phyloP scores from a whole-genome alignment of 306 rosid genomes.

The Trifolium pratense region DNA sequence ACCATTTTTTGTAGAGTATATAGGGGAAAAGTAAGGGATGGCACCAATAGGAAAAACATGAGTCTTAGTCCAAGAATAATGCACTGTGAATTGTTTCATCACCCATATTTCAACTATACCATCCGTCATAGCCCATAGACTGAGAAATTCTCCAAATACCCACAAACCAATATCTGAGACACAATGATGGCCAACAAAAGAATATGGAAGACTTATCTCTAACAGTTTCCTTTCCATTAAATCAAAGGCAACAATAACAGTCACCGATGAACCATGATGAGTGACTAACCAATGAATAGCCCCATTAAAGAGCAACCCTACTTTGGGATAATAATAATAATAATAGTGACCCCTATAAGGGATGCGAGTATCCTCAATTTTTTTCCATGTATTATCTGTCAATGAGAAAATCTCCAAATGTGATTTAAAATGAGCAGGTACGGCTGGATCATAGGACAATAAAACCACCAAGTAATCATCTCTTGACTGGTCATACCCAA shows the following conservation, averaged over 20 bases:
- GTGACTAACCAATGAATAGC: slow-evolving; percentile 30
- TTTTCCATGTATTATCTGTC: neutral
- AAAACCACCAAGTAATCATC: slow-evolving; percentile 27
- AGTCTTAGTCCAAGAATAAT: slow-evolving; percentile 40
- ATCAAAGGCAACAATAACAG: slow-evolving; percentile 36
- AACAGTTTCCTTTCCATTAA: slow-evolving; percentile 1
- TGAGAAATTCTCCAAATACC: slow-evolving; percentile 22
- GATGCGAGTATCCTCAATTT: neutral
- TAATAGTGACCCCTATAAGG: neutral
- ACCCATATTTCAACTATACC: slow-evolving; percentile 25
- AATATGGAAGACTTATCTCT: slow-evolving; percentile 9
- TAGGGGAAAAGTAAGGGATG: neutral
- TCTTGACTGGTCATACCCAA: neutral
- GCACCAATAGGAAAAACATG: neutral
- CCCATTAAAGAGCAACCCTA: neutral
- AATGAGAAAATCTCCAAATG: slow-evolving; percentile 6
- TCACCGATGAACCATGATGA: neutral
- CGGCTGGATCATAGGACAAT: neutral
- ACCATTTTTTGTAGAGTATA: slow-evolving; percentile 19
- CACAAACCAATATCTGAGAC: neutral
- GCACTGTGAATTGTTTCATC: slow-evolving; percentile 37
- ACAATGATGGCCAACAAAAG: neutral
- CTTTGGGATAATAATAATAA: too few relatives aligned
- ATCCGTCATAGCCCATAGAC: neutral
- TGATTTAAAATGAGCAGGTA: neutral